Conservation (phyloP, 1,284 basidiomycete genomes). For the Tremellales sp. region DNA sequence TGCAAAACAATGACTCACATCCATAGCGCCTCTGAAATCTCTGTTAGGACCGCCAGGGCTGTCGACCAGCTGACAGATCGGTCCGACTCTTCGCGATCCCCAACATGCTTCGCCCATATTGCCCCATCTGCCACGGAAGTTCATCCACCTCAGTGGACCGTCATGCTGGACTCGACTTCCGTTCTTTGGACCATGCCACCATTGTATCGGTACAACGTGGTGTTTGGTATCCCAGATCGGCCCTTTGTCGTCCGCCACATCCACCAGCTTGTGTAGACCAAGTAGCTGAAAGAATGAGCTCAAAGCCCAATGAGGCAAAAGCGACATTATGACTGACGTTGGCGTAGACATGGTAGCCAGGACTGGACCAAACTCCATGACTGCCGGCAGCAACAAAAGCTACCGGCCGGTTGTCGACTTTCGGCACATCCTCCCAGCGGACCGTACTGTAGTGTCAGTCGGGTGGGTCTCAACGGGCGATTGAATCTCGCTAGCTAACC, state of each 20-base stretch:
- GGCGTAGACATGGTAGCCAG: conserved; percentile 43
- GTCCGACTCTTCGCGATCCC: conserved; percentile 37
- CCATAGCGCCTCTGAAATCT: background rate
- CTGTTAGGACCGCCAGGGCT: background rate
- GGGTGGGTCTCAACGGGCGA: no score
- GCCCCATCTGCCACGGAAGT: conserved; percentile 39
- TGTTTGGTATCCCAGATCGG: conserved; percentile 43
- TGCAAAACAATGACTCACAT: background rate
- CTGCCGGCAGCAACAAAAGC: conserved; percentile 41
- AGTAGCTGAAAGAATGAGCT: background rate
- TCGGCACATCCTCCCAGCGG: conserved; percentile 39
- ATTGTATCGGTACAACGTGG: conserved; percentile 34
- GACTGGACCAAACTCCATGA: conserved; percentile 43
- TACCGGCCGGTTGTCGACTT: conserved; percentile 33
- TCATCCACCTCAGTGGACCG: conserved; percentile 34
- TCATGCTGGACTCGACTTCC: conserved; percentile 21
- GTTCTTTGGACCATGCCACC: conserved; percentile 27
- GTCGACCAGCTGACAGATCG: conserved; percentile 29
- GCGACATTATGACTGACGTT: conserved; percentile 15
- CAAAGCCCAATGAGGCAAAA: no score
- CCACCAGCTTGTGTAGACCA: conserved; percentile 37
- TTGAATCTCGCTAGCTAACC: no score
- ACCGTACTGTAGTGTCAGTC: conserved; percentile 27
- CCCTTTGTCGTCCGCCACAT: conserved; percentile 40
- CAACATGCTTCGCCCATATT: conserved; percentile 38